Conservation (phyloP, 768 basidiomycete species). For the Leccinum arenicola region DNA sequence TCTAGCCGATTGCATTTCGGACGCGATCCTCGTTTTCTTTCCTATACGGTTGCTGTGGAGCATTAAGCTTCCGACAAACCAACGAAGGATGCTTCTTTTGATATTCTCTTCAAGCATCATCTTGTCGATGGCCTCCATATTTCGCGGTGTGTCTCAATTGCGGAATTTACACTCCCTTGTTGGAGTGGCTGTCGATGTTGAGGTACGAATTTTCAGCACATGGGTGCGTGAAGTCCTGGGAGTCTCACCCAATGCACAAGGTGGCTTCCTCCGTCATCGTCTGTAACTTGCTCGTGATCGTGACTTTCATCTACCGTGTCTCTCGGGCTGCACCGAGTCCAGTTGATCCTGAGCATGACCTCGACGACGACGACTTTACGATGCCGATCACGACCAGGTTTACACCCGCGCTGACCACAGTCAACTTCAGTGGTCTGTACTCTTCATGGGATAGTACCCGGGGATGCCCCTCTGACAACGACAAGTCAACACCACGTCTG, state of each 20-base stretch:
- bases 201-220: conserved; percentile 5
- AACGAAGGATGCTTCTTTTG: conserved; percentile 14
- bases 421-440: conserved; percentile 5
- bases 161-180: conserved; percentile 3
- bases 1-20: conserved; percentile 24
- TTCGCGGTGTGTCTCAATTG: conserved; percentile 16
- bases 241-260: conserved; percentile 8
- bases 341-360: background rate
- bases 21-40: conserved; percentile 14
- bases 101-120: conserved; percentile 13
- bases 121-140: conserved; percentile 9
- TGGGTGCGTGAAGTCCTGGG: background rate
- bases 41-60: conserved; percentile 10
- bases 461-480: background rate
- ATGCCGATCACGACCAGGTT: background rate
- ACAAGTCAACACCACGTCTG: background rate
- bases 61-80: conserved; percentile 11
- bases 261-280: conserved; percentile 15
- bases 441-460: background rate
- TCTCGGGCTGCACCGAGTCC: background rate
- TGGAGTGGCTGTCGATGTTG: conserved; percentile 12
- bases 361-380: conserved; percentile 9
- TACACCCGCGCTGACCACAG: conserved; percentile 13
- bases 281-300: conserved; percentile 22
- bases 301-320: conserved; percentile 17